A percentile compares a stretch with the other conserved stretches of the same genome.
Evolutionary conservation across 257 asterid species (phyloP).

Genomic region (Gardenia jasminoides): DNA sequence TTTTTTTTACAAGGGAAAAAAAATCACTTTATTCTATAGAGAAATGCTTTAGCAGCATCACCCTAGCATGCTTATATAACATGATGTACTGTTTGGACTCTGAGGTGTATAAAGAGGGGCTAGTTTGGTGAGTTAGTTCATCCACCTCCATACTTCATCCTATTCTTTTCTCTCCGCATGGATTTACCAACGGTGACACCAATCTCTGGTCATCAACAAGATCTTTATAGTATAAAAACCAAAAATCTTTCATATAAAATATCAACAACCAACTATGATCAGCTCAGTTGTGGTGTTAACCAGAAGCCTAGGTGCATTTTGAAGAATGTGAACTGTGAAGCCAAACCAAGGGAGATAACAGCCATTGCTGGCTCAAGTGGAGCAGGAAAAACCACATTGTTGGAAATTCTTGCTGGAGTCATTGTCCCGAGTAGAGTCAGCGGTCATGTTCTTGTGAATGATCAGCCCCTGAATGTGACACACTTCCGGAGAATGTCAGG

Average conservation of each 20-base stretch:
- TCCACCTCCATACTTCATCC: conserved; percentile 28
- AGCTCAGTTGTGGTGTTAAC: conserved; percentile 19
- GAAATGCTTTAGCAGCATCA: neutral
- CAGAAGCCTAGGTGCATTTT: conserved; percentile 30
- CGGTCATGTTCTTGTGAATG: conserved; percentile 56
- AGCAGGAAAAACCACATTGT: conserved; percentile 77
- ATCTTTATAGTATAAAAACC: conserved; percentile 38
- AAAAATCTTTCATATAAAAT: conserved; percentile 49
- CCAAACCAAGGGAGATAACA: conserved; percentile 62
- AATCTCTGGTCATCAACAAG: conserved; percentile 26
- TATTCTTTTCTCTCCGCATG: conserved; percentile 32
- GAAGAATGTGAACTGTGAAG: conserved; percentile 55
- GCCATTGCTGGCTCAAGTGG: conserved; percentile 87
- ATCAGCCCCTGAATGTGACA: conserved; percentile 35
- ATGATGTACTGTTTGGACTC: neutral
- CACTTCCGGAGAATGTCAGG: conserved; percentile 58
- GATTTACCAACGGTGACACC: conserved; percentile 41
- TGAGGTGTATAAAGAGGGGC: conserved; percentile 23
- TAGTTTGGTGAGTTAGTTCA: conserved; percentile 39
- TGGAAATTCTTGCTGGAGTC: conserved; percentile 59
- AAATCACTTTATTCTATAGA: neutral
- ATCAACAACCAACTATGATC: conserved; percentile 26
- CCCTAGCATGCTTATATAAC: conserved; percentile 23
- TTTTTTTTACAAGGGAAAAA: neutral
- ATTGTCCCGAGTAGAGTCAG: conserved; percentile 28